A percentile compares a stretch with the other conserved stretches of the same genome.
These are phyloP conservation scores for Neltuma alba DNA, from an alignment of 306 rosid species.

Conservation along the genomic window DNA sequence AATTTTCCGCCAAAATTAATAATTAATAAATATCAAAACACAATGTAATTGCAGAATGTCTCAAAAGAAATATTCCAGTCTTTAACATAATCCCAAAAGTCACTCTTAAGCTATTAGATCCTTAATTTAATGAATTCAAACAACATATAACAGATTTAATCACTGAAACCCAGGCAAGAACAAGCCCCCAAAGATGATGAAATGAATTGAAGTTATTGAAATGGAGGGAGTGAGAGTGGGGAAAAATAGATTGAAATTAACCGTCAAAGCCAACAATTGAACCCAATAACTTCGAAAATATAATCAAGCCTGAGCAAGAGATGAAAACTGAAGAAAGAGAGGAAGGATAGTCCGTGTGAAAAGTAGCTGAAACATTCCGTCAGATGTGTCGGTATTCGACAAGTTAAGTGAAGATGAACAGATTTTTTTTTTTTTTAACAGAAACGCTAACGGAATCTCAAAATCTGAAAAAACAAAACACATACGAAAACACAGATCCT, in stretches of 20 bases:
- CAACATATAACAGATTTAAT: neutral
- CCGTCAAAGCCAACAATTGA: neutral
- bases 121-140: neutral
- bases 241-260: neutral
- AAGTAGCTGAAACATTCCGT: neutral
- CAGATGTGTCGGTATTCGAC: neutral
- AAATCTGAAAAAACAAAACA: constrained; percentile 10
- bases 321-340: neutral
- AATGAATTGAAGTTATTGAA: neutral
- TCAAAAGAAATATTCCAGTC: neutral
- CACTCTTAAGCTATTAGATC: constrained; percentile 2
- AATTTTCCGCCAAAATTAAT: constrained; percentile 30
- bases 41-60: neutral
- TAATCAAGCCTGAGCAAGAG: neutral
- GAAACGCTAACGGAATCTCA: constrained; percentile 5
- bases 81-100: neutral
- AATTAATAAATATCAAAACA: constrained; percentile 12
- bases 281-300: constrained; percentile 8
- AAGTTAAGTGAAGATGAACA: neutral
- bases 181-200: neutral
- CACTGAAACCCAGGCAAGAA: constrained; percentile 32
- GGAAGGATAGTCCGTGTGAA: neutral
- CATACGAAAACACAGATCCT: constrained; percentile 33
- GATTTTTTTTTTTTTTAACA: neutral
- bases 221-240: neutral